Conservation (phyloP, 2,329 filamentous ascomycete genomes). For the Hypoxylon sp. region DNA sequence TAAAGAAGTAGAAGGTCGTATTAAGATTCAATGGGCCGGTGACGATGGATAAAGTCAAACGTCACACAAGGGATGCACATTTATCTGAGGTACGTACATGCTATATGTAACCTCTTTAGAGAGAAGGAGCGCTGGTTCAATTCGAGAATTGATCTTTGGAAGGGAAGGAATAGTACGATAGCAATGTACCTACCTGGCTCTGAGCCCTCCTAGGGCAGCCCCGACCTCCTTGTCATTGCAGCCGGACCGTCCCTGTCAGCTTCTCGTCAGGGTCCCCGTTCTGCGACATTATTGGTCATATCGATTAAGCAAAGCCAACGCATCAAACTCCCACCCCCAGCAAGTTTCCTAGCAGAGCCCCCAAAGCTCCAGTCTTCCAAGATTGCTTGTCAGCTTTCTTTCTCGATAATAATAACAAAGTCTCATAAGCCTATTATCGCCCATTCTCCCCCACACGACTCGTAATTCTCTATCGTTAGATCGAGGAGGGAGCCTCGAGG, state of each 20-base stretch:
- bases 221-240: conserved; percentile 43
- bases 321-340: conserved; percentile 48
- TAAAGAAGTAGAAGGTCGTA: conserved; percentile 18
- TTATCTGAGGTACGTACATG: not conserved
- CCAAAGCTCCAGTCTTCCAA: conserved; percentile 39
- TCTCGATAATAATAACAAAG: conserved; percentile 47
- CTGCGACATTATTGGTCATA: conserved; percentile 45
- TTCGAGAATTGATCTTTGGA: not conserved
- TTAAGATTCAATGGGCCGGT: conserved; percentile 6
- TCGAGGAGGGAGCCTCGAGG: conserved; percentile 42
- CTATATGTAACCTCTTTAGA: not conserved
- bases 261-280: conserved; percentile 39
- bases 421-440: conserved; percentile 47
- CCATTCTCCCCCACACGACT: conserved; percentile 33
- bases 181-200: not conserved
- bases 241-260: conserved; percentile 41
- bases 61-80: not conserved
- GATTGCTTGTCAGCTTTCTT: conserved; percentile 39
- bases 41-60: conserved; percentile 5
- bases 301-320: conserved; percentile 51
- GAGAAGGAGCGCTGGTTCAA: not conserved
- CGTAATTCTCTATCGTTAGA: conserved; percentile 23
- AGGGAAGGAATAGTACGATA: not conserved
- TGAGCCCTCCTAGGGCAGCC: conserved; percentile 23
- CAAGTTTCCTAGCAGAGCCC: conserved; percentile 33